A percentile compares a stretch with the other conserved stretches of the same genome.
phyloP scores from a whole-genome alignment of 2,329 filamentous ascomycete species.

The Penicillium italicum region DNA sequence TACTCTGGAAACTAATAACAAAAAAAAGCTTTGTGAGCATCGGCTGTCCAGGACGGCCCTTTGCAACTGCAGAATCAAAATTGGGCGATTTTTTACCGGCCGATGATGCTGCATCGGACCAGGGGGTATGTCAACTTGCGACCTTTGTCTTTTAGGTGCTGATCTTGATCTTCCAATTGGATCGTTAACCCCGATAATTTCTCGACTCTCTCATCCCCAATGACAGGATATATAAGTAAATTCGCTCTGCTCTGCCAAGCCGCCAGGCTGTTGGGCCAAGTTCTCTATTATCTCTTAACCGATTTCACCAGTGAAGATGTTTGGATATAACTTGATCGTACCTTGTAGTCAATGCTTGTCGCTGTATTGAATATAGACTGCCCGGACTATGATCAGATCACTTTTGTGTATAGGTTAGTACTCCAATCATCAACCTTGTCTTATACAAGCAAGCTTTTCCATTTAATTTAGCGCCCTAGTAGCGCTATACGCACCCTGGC shows the following conservation, averaged over 20 bases:
- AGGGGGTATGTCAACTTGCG: not conserved
- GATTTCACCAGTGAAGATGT: not conserved
- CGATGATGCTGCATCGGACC: not conserved
- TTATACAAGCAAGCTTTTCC: too few relatives aligned
- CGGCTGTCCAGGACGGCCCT: conserved; percentile 17
- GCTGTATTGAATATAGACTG: conserved; percentile 17
- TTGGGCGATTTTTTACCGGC: conserved; percentile 19
- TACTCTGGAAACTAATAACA: not conserved
- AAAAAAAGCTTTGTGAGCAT: conserved; percentile 14
- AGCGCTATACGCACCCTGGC: not conserved
- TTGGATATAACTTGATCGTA: conserved; percentile 18
- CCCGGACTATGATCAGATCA: conserved; percentile 21
- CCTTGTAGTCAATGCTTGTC: conserved; percentile 21
- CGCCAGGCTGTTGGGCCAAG: conserved; percentile 15
- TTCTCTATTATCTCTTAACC: conserved; percentile 10
- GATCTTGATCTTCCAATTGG: not conserved
- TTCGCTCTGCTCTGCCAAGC: conserved; percentile 16
- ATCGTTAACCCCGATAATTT: conserved; percentile 8
- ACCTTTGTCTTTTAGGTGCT: not conserved
- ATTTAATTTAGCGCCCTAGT: not conserved
- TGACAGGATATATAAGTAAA: conserved; percentile 25
- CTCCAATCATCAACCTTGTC: too few relatives aligned
- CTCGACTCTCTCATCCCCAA: conserved; percentile 19
- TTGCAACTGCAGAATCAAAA: conserved; percentile 19
- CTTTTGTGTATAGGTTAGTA: conserved; percentile 23